Evolutionary conservation across 495 filamentous ascomycete species (phyloP).

Genomic region (Penicillium salamii): DNA sequence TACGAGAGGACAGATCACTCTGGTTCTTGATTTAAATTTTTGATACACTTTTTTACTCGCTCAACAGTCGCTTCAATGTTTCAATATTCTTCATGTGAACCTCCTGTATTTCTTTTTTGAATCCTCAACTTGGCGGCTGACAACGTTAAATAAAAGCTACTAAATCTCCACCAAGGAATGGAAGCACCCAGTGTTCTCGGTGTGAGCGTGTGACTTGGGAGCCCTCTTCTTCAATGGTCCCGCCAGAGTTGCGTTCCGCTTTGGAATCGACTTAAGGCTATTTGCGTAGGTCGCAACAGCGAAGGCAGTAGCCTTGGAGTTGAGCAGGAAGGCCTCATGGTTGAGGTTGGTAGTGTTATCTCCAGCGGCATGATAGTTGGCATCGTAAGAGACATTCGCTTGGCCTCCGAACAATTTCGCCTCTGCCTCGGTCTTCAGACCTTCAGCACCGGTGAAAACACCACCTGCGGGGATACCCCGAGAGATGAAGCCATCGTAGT

Average conservation of each 20-base stretch:
- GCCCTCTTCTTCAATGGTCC: constrained; percentile 9
- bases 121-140: no score
- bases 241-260: constrained; percentile 3
- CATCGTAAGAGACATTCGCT: constrained; percentile 57
- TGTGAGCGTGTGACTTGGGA: constrained; percentile 14
- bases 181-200: constrained; percentile 20
- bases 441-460: constrained; percentile 68
- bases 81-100: no score
- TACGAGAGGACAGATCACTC: no score
- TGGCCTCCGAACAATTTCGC: constrained; percentile 56
- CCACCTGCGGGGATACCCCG: constrained; percentile 63
- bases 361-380: constrained; percentile 58
- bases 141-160: no score
- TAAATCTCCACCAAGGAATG: constrained; percentile 23
- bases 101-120: no score
- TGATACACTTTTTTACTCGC: no score
- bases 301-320: constrained; percentile 60
- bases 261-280: constrained; percentile 48
- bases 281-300: constrained; percentile 60
- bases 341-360: constrained; percentile 61
- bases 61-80: no score
- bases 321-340: constrained; percentile 56
- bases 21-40: no score
- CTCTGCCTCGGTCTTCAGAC: constrained; percentile 59
- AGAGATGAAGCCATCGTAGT: constrained; percentile 67